Evolutionary conservation across 176 grass and related monocot genomes (phyloP), one percentile per base, ranked within the genome.

Genomic region (Elymus sibiricus): DNA sequence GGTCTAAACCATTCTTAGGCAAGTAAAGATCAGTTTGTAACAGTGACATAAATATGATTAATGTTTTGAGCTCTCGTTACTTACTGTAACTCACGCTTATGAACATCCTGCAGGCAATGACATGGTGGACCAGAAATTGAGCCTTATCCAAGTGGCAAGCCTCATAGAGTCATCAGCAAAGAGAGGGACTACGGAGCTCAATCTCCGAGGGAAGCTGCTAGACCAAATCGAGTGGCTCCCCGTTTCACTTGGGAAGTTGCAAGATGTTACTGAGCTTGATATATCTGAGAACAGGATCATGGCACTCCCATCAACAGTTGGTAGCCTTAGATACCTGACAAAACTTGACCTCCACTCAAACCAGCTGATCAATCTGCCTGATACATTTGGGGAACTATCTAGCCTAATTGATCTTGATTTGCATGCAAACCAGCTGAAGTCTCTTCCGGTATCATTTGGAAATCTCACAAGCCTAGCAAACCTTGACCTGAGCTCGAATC

Each of bases 191-290:
- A 83, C 79, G 76, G 86, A 94, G 63, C 84, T 98, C 76, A 90
- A 91, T 78, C 96, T 98, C 60, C 88, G 87, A 29, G 96, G 93
- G 17, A 98, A 95, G 70, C 86, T 98, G 74, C 88, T 87, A 37
- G 96, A 98, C 62, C 93, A 95, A 67, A 90, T 98, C 6, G 96
- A 98, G 78, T 98, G 96, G 96, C 96, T 98, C 88, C 96, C 96
- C 31, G 88, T 85, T 34, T 98, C 96, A 25, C 96, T 98, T 77
- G 96, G 93, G 21, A 98, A 98, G 75, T 88, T 98, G 59, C 90
- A 98, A 86, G 90, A 90, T 78, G 87, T 92, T 51, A 92, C 90
- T 39, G 89, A 98, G 66, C 86, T 98, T 67, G 88, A 98, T 85
- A 59, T 98, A 78, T 98, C 96, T 25, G 96, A 95, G 68, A 98